A percentile compares a stretch with the other conserved stretches of the same genome.
Evolutionary conservation across 1,139 yeast genomes (phyloP).

Genomic region (Blastobotrys indianensis): DNA sequence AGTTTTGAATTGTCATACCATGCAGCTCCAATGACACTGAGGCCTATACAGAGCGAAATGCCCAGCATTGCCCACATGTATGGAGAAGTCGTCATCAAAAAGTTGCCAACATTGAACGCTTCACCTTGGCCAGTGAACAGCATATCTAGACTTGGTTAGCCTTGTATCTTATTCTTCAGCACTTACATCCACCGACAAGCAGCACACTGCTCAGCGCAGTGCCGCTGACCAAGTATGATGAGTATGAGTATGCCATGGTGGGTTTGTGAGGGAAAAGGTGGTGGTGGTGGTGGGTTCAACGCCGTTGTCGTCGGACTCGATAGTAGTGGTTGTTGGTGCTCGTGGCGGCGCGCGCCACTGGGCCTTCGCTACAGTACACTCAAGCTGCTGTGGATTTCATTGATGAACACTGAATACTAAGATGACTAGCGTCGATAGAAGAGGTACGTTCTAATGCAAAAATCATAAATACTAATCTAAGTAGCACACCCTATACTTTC

Average conservation of each 20-base stretch:
- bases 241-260: conserved; percentile 1
- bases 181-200: conserved; percentile 24
- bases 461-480: not conserved
- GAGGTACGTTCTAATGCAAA: not conserved
- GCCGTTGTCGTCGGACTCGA: too few species aligned
- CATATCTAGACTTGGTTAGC: conserved; percentile 44
- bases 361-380: too few species aligned
- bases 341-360: not conserved
- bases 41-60: conserved; percentile 86
- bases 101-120: conserved; percentile 82
- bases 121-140: conserved; percentile 91
- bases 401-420: not conserved
- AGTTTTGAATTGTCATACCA: conserved; percentile 44
- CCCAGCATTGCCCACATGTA: conserved; percentile 97
- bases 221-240: conserved; percentile 7
- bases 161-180: not conserved
- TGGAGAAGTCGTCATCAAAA: conserved; percentile 81
- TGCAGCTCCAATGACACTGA: conserved; percentile 96
- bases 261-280: not conserved
- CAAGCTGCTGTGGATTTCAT: too few species aligned
- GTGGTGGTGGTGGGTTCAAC: too few species aligned
- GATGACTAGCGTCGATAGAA: not conserved
- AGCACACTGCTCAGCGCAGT: conserved; percentile 14
- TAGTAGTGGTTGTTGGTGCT: too few species aligned
- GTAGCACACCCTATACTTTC: conserved; percentile 47